A percentile compares a stretch with the other conserved stretches of the same genome.
These are phyloP conservation scores for Zizania latifolia DNA, from an alignment of 176 grass and related monocot species.

Conservation along the genomic window DNA sequence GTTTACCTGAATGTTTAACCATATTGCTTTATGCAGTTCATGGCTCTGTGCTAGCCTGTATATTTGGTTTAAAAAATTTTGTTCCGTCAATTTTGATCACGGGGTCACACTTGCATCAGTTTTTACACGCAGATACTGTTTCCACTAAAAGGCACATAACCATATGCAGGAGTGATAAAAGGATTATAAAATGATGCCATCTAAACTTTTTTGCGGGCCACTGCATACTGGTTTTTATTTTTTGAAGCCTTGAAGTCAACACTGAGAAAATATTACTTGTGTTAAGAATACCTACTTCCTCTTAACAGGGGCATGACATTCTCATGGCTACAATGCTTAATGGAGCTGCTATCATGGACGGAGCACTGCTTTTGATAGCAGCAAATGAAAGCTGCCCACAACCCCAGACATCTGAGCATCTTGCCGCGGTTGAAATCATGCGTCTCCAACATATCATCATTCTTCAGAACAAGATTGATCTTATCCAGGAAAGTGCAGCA, in stretches of 20 bases:
- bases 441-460: constrained; percentile 94
- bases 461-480: constrained; percentile 96
- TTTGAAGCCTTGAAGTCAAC: not conserved
- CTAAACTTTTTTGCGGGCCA: not conserved
- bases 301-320: constrained; percentile 86
- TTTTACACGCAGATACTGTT: not conserved
- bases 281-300: not conserved
- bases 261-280: not conserved
- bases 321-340: constrained; percentile 99
- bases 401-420: constrained; percentile 90
- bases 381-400: constrained; percentile 97
- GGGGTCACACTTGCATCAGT: not conserved
- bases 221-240: not conserved
- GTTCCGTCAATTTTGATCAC: not conserved
- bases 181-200: not conserved
- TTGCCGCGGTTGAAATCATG: constrained; percentile 97
- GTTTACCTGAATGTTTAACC: not conserved
- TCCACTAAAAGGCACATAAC: not conserved
- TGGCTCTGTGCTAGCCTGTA: not conserved
- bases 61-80: not conserved
- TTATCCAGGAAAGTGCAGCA: constrained; percentile 94
- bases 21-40: not conserved
- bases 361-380: constrained; percentile 84
- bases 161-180: not conserved
- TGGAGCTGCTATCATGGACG: constrained; percentile 98